Evolutionary conservation across 352 stramenopile species (phyloP), one percentile per base, ranked within the genome.

Genomic region (Pythium biforme): DNA sequence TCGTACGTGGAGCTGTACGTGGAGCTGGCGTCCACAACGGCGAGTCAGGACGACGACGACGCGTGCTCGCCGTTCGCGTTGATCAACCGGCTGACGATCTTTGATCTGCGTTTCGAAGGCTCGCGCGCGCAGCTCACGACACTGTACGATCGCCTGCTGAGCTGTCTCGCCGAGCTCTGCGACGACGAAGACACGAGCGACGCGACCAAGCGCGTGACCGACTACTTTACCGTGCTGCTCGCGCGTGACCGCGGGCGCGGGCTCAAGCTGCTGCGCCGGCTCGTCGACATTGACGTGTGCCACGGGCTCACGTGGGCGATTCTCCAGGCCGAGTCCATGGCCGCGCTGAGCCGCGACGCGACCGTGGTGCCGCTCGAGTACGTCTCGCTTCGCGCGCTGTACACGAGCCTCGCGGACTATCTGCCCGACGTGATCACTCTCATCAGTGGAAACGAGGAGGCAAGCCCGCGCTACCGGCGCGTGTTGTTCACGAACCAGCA

Each of bases 221-320:
- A 31, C 2, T 91, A 83, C 53, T 82, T 88, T 15, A 64, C 61
- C 8, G 62, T 71, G 8, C 52, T 90, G 20, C 59, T 52, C 33
- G 71, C 64, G 4, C 57, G 43, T 8, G 64, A 71, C 31, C 4
- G 34, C 12, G 46, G 48, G 4, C 57, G 51, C 41, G 64, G 43
- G 0, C 26, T 63, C 19, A 55, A 72, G 29, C 45, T 89, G 29
- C 45, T 92, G 31, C 23, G 56, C 0, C 80, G 81, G 12, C 66
- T 90, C 11, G 69, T 89, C 34, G 80, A 91, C 55, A 66, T 94
- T 3, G 85, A 94, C 55, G 78, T 92, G 4, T 79, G 72, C 4
- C 78, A 90, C 59, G 81, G 81, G 12, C 71, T 94, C 48, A 90
- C 85, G 25, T 90, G 77, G 81, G 79, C 83, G 40, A 74, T 91